Evolutionary conservation across 768 basidiomycete species (phyloP).

Genomic region (Boletus insuetus): DNA sequence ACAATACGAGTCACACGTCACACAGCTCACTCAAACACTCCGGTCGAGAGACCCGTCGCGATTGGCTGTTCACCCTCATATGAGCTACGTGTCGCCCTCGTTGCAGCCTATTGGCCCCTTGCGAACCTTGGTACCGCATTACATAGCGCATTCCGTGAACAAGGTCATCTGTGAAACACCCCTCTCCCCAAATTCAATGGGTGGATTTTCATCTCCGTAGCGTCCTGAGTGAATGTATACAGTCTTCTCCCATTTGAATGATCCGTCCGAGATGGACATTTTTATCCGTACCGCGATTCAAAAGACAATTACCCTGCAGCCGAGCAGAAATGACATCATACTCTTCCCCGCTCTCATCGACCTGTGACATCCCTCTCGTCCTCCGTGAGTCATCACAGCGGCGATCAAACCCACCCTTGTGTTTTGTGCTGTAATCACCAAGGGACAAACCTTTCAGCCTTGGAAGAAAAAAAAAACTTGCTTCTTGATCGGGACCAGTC

Average conservation of each 20-base stretch:
- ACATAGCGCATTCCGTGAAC: not conserved
- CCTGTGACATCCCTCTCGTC: too few relatives aligned
- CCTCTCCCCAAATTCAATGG: not conserved
- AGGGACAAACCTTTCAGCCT: not conserved
- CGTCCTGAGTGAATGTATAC: not conserved
- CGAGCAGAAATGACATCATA: constrained; percentile 9
- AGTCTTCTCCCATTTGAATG: not conserved
- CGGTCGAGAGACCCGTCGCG: too few relatives aligned
- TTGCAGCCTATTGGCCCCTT: too few relatives aligned
- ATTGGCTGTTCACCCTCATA: too few relatives aligned
- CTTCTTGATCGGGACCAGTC: not conserved
- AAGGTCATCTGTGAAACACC: constrained; percentile 5
- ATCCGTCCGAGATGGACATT: constrained; percentile 14
- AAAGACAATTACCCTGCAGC: constrained; percentile 1
- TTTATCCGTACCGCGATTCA: not conserved
- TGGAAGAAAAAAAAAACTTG: not conserved
- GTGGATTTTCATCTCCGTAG: not conserved
- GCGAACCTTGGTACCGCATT: too few relatives aligned
- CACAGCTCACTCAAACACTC: not conserved
- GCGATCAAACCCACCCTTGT: not conserved
- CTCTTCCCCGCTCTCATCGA: not conserved
- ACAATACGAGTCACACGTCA: not conserved
- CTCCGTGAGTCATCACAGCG: not conserved
- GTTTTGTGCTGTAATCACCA: constrained; percentile 4
- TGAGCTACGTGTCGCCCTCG: too few relatives aligned